These are phyloP conservation scores for Pterulicium gracile DNA, from an alignment of 1,284 basidiomycete genomes.

Conservation along the genomic window DNA sequence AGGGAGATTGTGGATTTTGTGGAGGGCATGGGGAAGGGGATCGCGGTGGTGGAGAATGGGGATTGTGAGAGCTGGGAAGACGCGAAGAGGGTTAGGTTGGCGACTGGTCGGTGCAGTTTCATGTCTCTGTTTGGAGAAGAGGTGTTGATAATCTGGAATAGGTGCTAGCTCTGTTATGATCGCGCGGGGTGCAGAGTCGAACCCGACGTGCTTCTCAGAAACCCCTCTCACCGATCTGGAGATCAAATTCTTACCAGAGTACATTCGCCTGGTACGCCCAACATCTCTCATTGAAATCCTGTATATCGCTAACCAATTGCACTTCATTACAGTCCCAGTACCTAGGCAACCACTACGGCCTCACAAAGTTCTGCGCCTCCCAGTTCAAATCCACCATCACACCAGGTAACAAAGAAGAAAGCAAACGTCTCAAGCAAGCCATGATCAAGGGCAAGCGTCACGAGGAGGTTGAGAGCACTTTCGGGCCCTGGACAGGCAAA, in stretches of 20 bases:
- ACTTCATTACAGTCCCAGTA: conserved; percentile 39
- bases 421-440: conserved; percentile 42
- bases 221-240: conserved; percentile 63
- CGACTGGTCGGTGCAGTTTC: conserved; percentile 50
- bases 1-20: conserved; percentile 81
- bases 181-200: conserved; percentile 87
- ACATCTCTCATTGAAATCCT: not conserved
- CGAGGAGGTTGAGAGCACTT: conserved; percentile 46
- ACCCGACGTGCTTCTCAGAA: conserved; percentile 80
- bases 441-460: conserved; percentile 60
- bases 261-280: conserved; percentile 60
- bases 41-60: conserved; percentile 90
- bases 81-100: conserved; percentile 59
- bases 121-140: conserved; percentile 1
- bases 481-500: conserved; percentile 49
- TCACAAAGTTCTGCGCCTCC: conserved; percentile 87
- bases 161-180: conserved; percentile 95
- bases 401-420: conserved; percentile 42
- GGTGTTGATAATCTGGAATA: conserved; percentile 16
- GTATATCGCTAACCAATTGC: conserved; percentile 5
- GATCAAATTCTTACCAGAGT: conserved; percentile 62
- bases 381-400: conserved; percentile 65
- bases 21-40: conserved; percentile 50
- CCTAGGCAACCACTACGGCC: conserved; percentile 69
- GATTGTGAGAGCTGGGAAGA: conserved; percentile 81